phyloP scores from a whole-genome alignment of 208 protist genomes.

The Plasmodiophora brassicae region DNA sequence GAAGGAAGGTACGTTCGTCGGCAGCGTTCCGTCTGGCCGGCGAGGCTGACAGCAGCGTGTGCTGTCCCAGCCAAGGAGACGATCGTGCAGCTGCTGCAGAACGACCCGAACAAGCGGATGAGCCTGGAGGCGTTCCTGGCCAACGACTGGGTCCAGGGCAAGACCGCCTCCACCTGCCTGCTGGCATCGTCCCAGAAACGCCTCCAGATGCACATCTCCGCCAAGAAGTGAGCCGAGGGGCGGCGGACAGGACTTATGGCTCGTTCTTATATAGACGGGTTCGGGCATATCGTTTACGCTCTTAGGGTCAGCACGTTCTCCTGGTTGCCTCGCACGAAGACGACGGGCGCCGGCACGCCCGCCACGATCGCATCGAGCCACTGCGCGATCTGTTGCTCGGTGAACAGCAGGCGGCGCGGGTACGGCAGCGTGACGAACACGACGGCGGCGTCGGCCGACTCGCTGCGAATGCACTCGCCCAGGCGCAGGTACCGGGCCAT shows the following conservation, averaged over 20 bases:
- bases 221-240: neutral
- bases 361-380: too few relatives aligned
- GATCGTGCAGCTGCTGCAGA: neutral
- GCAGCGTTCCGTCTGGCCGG: neutral
- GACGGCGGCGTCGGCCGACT: neutral
- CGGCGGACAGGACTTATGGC: too few relatives aligned
- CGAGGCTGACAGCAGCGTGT: neutral
- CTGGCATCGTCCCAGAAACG: neutral
- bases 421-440: conserved; percentile 7
- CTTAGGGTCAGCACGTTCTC: too few relatives aligned
- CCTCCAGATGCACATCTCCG: neutral
- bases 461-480: neutral
- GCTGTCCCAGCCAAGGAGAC: neutral
- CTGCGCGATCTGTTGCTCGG: too few relatives aligned
- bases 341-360: too few relatives aligned
- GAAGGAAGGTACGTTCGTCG: neutral
- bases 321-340: too few relatives aligned
- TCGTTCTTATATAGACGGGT: too few relatives aligned
- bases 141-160: neutral
- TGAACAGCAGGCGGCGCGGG: too few relatives aligned
- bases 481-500: too few relatives aligned
- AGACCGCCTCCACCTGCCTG: neutral
- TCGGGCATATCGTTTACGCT: too few relatives aligned
- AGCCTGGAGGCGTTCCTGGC: conserved; percentile 13
- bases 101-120: neutral